Evolutionary conservation across 192 early-diverging fungal species (phyloP).

Genomic region (Backusella liffmaniae): DNA sequence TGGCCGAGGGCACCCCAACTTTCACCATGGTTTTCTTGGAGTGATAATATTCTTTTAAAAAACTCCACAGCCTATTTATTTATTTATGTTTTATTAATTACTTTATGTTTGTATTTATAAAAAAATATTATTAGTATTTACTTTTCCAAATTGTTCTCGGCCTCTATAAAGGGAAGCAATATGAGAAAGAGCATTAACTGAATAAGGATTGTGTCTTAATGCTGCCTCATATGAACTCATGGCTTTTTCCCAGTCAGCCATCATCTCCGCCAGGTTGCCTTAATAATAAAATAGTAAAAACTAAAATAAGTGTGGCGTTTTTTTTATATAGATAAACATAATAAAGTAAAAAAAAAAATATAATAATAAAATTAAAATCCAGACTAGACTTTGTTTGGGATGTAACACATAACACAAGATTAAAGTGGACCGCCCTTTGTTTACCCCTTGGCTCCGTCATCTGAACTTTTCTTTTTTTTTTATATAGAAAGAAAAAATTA

Average conservation of each 20-base stretch:
- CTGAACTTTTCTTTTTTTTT: slow-evolving; percentile 9
- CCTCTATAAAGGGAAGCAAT: slow-evolving; percentile 83
- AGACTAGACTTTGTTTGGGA: slow-evolving; percentile 11
- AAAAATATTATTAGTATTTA: slow-evolving; percentile 23
- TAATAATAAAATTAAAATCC: slow-evolving; percentile 12
- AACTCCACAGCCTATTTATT: slow-evolving; percentile 77
- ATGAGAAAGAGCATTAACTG: slow-evolving; percentile 75
- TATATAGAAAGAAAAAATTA: background rate
- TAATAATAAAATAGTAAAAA: slow-evolving; percentile 5
- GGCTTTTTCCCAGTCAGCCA: slow-evolving; percentile 77
- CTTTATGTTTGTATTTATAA: background rate
- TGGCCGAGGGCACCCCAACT: slow-evolving; percentile 94
- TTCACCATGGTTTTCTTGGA: slow-evolving; percentile 86
- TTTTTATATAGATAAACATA: background rate
- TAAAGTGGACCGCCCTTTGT: slow-evolving; percentile 1
- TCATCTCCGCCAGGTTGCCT: slow-evolving; percentile 36
- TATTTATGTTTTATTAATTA: background rate
- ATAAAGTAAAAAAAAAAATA: background rate
- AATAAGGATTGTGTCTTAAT: slow-evolving; percentile 91
- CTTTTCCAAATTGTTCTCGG: slow-evolving; percentile 79
- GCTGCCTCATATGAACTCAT: slow-evolving; percentile 84
- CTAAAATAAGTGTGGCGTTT: slow-evolving; percentile 9
- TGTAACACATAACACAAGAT: background rate
- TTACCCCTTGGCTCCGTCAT: background rate
- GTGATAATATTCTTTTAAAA: slow-evolving; percentile 83